Evolutionary conservation across 495 filamentous ascomycete genomes (phyloP), one percentile per base, ranked within the genome.

Genomic region (Xylaria telfairii): DNA sequence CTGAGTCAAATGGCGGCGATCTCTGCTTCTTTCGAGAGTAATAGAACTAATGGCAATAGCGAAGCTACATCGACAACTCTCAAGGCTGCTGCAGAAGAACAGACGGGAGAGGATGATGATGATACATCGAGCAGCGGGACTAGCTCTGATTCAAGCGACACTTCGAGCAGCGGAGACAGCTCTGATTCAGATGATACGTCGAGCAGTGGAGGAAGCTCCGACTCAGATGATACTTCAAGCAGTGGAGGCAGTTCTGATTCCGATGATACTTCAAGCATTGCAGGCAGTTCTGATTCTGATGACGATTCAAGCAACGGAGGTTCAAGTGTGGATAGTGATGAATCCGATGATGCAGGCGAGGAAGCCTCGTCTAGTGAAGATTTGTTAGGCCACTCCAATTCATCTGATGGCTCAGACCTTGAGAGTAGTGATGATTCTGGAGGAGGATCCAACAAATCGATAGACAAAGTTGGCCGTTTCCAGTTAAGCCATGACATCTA

Each of bases 1-100:
- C 67, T 82, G 19, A 67, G 62, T 13, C 76, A 81, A 41, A 83
- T 83, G 77, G 83, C 74, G 15, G 74, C 75, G 21, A 73, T 79
- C 30, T 78, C 75, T 4, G 32, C 62, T n/a, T 74, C 75, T 15
- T 72, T 72, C 54, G 57, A 57, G 32, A 74, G 68, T 47, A 73
- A 32, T 24, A 81, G 78, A 63, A 67, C 49, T 2, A 74, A 69
- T 42, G 72, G 74, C 8, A 76, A 75, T 30, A 73, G 77, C 19
- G 73, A 80, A 15, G 62, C 61, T 13, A 76, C 74, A 32, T 67
- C 71, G 7, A 73, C 69, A 30, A 74, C 80, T 4, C 73, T 78
- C 13, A 75, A 72, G 68, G 46, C 70, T 75, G 67, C 53, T 72
- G 68, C 74, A 74, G 75, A 82, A 1, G 78, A 79, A 49, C 79